A percentile compares a stretch with the other conserved stretches of the same genome.
Evolutionary conservation across 1,139 yeast species (phyloP).

Genomic region (Blastobotrys aristatus): DNA sequence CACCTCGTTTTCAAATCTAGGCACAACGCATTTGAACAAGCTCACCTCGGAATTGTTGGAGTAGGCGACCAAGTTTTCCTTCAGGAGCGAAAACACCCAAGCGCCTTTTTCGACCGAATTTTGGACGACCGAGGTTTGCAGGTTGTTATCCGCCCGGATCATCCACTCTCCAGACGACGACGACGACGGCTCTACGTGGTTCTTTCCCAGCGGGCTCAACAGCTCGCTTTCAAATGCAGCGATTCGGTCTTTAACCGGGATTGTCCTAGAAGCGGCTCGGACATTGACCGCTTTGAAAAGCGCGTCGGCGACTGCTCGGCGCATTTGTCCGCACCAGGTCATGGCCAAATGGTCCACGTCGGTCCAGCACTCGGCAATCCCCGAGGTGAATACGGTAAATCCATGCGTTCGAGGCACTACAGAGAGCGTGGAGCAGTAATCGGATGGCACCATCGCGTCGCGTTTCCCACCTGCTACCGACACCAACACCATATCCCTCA

Average conservation of each 20-base stretch:
- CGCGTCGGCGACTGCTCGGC: conserved; percentile 56
- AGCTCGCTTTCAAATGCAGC: conserved; percentile 3
- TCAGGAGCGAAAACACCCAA: background rate
- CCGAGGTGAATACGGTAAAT: conserved; percentile 75
- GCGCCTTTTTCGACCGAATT: background rate
- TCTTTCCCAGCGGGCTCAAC: background rate
- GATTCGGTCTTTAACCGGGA: background rate
- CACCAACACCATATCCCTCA: conserved; percentile 34
- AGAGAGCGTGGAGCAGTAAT: conserved; percentile 74
- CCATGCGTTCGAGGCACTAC: conserved; percentile 72
- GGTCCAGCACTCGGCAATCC: conserved; percentile 91
- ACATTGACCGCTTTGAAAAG: conserved; percentile 58
- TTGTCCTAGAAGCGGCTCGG: too few relatives aligned
- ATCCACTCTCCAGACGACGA: too few relatives aligned
- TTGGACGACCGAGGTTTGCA: background rate
- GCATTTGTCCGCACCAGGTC: conserved; percentile 92
- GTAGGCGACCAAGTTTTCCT: background rate
- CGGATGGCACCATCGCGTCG: conserved; percentile 87
- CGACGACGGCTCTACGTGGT: too few relatives aligned
- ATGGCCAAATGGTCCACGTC: conserved; percentile 93
- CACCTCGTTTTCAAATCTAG: background rate
- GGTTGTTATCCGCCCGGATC: background rate
- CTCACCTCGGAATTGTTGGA: background rate
- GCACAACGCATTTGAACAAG: background rate
- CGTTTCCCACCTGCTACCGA: conserved; percentile 91